Evolutionary conservation across 2,329 filamentous ascomycete genomes (phyloP).

Genomic region (Leptosphaerulina australis): DNA sequence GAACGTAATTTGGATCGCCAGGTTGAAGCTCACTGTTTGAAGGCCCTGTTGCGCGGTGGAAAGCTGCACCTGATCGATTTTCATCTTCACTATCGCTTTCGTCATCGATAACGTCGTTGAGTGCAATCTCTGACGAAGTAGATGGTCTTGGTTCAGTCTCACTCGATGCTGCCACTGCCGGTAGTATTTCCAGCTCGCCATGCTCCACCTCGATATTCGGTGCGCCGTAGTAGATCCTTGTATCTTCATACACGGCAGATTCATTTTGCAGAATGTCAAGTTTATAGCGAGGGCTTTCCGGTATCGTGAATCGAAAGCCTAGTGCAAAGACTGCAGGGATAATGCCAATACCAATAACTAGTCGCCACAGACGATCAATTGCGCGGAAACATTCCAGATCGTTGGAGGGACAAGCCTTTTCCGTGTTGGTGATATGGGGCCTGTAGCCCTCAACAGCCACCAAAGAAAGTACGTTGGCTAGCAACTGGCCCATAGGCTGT

Average conservation of each 20-base stretch:
- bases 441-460: slow-evolving; percentile 37
- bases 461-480: slow-evolving; percentile 40
- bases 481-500: slow-evolving; percentile 50
- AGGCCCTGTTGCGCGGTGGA: slow-evolving; percentile 5
- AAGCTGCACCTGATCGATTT: slow-evolving; percentile 16
- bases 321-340: slow-evolving; percentile 38
- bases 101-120: slow-evolving; percentile 33
- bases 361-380: slow-evolving; percentile 50
- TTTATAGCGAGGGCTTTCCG: slow-evolving; percentile 50
- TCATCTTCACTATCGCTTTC: slow-evolving; percentile 38
- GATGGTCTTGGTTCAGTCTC: slow-evolving; percentile 22
- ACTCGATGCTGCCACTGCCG: slow-evolving; percentile 14
- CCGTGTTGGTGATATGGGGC: slow-evolving; percentile 28
- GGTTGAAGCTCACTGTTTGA: slow-evolving; percentile 24
- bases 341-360: slow-evolving; percentile 50
- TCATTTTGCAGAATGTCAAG: slow-evolving; percentile 49
- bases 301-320: slow-evolving; percentile 50
- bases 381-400: slow-evolving; percentile 36
- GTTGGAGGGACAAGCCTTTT: slow-evolving; percentile 21
- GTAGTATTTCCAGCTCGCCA: slow-evolving; percentile 39
- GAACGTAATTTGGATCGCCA: slow-evolving; percentile 56
- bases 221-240: slow-evolving; percentile 40
- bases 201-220: slow-evolving; percentile 33
- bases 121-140: slow-evolving; percentile 35
- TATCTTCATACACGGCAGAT: slow-evolving; percentile 41